Conservation (phyloP, 2,329 filamentous ascomycete genomes). For the Aspergillus sp. region DNA sequence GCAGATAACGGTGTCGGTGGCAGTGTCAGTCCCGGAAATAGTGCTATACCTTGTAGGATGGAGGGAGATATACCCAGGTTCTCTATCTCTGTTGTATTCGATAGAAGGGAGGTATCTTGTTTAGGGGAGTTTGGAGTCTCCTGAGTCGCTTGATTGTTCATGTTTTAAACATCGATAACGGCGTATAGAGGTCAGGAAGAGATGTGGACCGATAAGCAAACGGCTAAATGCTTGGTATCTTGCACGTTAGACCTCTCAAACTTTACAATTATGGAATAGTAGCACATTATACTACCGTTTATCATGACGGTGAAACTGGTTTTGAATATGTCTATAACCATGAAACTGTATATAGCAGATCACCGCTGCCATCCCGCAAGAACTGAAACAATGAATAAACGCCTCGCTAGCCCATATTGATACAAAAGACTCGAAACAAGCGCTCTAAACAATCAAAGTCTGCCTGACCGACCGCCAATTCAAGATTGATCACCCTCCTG, state of each 20-base stretch:
- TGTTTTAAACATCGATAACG: not conserved
- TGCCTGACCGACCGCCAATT: not conserved
- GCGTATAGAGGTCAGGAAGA: too few relatives aligned
- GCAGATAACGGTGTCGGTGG: too few relatives aligned
- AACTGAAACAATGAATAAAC: not conserved
- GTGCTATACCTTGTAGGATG: too few relatives aligned
- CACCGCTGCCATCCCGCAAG: not conserved
- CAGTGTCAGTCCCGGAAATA: too few relatives aligned
- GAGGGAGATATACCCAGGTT: not conserved
- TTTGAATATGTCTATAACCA: too few relatives aligned
- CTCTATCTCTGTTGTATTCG: conserved; percentile 25
- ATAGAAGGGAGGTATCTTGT: conserved; percentile 23
- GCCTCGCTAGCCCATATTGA: conserved; percentile 11
- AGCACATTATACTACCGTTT: too few relatives aligned
- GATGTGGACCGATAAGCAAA: not conserved
- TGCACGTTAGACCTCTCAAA: too few relatives aligned
- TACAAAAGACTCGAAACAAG: not conserved
- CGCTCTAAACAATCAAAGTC: not conserved
- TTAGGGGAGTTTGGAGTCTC: conserved; percentile 15
- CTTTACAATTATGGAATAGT: too few relatives aligned
- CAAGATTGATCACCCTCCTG: conserved; percentile 57
- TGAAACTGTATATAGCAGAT: too few relatives aligned
- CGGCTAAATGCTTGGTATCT: too few relatives aligned
- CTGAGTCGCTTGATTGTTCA: not conserved
- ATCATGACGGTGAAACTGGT: too few relatives aligned